A percentile compares a stretch with the other conserved stretches of the same genome.
phyloP scores from a whole-genome alignment of 1,284 basidiomycete genomes.

The Ustilago hordei region DNA sequence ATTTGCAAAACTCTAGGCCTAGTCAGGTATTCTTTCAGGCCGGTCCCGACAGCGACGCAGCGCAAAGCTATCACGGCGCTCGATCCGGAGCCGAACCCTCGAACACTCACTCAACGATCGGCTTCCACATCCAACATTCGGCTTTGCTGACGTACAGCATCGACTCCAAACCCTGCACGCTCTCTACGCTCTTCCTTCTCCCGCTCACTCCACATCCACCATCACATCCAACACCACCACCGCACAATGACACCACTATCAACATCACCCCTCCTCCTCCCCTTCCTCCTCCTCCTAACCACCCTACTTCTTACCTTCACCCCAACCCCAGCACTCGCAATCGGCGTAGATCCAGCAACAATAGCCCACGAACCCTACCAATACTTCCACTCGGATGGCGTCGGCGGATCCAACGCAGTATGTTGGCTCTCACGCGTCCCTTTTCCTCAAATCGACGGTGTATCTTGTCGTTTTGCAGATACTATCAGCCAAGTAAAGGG shows the following conservation, averaged over 20 bases:
- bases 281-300: not conserved
- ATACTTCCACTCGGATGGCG: slow-evolving; percentile 37
- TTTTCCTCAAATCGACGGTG: slow-evolving; percentile 28
- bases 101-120: too few relatives aligned
- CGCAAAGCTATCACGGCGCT: too few relatives aligned
- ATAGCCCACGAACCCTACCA: slow-evolving; percentile 34
- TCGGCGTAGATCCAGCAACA: slow-evolving; percentile 6
- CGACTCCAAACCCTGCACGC: not conserved
- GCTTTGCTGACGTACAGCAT: not conserved
- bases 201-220: not conserved
- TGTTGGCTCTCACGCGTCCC: slow-evolving; percentile 39
- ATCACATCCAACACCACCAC: not conserved
- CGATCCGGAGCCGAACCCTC: too few relatives aligned
- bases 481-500: slow-evolving; percentile 38
- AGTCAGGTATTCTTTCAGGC: too few relatives aligned
- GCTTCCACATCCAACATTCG: too few relatives aligned
- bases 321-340: not conserved
- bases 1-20: too few relatives aligned
- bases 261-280: slow-evolving; percentile 5
- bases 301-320: not conserved
- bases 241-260: slow-evolving; percentile 4
- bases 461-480: slow-evolving; percentile 30
- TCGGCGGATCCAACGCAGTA: slow-evolving; percentile 24
- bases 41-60: too few relatives aligned
- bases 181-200: not conserved